Evolutionary conservation across 1,139 yeast species (phyloP).

Genomic region (Sugiyamaella neomexicana): DNA sequence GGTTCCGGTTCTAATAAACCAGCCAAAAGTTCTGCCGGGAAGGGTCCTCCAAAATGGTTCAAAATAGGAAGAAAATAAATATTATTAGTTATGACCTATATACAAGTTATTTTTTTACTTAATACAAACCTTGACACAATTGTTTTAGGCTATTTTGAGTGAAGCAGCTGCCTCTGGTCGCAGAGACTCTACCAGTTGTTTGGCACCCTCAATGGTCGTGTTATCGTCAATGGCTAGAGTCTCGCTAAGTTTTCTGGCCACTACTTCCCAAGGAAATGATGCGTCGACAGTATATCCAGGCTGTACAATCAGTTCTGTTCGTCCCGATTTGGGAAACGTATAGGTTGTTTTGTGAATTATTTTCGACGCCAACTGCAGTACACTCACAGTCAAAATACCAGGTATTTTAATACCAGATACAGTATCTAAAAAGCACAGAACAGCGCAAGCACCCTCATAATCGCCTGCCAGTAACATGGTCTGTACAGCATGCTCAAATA

Average conservation of each 20-base stretch:
- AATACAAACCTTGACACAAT: not conserved
- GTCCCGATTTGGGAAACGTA: slow-evolving; percentile 22
- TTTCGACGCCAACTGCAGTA: slow-evolving; percentile 28
- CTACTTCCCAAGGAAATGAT: slow-evolving; percentile 23
- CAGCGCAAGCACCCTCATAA: slow-evolving; percentile 27
- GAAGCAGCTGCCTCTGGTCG: not conserved
- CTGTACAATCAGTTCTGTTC: slow-evolving; percentile 23
- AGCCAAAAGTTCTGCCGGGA: not conserved
- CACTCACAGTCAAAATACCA: slow-evolving; percentile 24
- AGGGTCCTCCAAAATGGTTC: slow-evolving; percentile 30
- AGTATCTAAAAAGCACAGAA: slow-evolving; percentile 30
- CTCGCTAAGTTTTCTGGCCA: slow-evolving; percentile 15
- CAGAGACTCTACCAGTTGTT: not conserved
- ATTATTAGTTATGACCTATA: slow-evolving; percentile 2
- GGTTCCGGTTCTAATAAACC: not conserved
- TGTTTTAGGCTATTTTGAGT: not conserved
- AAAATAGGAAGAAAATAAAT: slow-evolving; percentile 26
- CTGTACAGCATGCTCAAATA: slow-evolving; percentile 32
- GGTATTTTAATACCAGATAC: slow-evolving; percentile 27
- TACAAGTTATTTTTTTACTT: not conserved
- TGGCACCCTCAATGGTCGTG: not conserved
- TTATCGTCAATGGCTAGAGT: slow-evolving; percentile 1
- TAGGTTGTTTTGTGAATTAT: slow-evolving; percentile 15
- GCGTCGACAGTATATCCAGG: slow-evolving; percentile 21
- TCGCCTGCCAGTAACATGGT: slow-evolving; percentile 30